Conservation (phyloP, 306 rosid species). For the Pachyrhizus erosus region DNA sequence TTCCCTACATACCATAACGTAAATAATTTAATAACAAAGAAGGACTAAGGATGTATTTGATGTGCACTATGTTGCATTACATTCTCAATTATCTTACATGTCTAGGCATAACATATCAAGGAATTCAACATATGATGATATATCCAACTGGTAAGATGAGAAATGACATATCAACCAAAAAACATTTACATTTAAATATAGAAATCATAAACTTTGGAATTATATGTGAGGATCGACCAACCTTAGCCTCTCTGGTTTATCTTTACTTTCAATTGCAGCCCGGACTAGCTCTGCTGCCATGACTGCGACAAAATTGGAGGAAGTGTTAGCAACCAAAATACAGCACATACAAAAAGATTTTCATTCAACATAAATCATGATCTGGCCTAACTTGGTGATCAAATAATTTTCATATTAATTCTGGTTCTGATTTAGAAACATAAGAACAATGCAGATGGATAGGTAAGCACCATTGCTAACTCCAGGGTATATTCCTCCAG, state of each 20-base stretch:
- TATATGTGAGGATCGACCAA: conserved; percentile 43
- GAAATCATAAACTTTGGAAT: neutral
- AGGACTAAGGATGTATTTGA: conserved; percentile 10
- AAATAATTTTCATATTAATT: conserved; percentile 2
- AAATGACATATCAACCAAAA: conserved; percentile 18
- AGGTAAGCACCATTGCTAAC: conserved; percentile 83
- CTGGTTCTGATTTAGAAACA: conserved; percentile 29
- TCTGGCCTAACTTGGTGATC: neutral
- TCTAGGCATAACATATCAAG: conserved; percentile 16
- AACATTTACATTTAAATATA: neutral
- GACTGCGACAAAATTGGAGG: conserved; percentile 55
- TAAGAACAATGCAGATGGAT: conserved; percentile 47
- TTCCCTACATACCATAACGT: neutral
- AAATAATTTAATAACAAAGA: conserved; percentile 31
- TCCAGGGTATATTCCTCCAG: conserved; percentile 94
- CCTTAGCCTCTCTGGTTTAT: conserved; percentile 86
- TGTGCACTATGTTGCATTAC: conserved; percentile 10
- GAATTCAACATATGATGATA: conserved; percentile 26
- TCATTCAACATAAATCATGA: neutral
- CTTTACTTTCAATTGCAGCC: conserved; percentile 63
- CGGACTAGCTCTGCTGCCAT: conserved; percentile 97
- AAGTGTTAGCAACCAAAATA: conserved; percentile 33
- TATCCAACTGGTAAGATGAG: conserved; percentile 19
- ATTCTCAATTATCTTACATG: conserved; percentile 17
- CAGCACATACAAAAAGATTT: neutral